A percentile compares a stretch with the other conserved stretches of the same genome.
Evolutionary conservation across 2,329 filamentous ascomycete genomes (phyloP).

Genomic region (Colletotrichum sp.): DNA sequence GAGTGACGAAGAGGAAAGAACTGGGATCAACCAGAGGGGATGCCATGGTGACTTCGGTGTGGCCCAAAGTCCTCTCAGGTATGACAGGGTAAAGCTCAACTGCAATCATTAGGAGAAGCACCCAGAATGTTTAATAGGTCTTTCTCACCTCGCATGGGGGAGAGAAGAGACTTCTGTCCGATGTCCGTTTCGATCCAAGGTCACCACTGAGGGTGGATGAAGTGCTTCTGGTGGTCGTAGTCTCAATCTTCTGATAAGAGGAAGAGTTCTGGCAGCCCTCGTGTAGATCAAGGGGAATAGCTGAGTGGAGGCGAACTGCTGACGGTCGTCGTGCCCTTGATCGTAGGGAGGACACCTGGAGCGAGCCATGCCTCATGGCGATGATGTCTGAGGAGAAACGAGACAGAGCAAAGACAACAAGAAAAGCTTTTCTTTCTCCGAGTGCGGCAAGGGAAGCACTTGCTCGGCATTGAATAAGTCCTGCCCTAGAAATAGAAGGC

Average conservation of each 20-base stretch:
- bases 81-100: background rate
- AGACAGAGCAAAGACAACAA: background rate
- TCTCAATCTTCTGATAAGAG: background rate
- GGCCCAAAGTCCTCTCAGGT: background rate
- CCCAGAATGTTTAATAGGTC: background rate
- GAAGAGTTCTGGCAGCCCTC: background rate
- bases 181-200: background rate
- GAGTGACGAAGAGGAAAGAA: background rate
- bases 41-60: background rate
- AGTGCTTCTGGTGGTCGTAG: background rate
- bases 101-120: background rate
- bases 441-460: background rate
- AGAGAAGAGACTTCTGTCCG: background rate
- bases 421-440: background rate
- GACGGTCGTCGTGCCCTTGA: background rate
- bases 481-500: background rate
- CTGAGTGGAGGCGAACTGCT: background rate
- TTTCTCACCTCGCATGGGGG: background rate
- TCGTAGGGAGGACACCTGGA: background rate
- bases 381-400: background rate
- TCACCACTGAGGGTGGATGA: background rate
- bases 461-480: background rate
- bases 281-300: background rate
- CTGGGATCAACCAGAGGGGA: background rate
- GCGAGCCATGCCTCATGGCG: background rate